Base-by-base conservation (phyloP, 768 basidiomycete genomes). In the Boletus huronensis region DNA sequence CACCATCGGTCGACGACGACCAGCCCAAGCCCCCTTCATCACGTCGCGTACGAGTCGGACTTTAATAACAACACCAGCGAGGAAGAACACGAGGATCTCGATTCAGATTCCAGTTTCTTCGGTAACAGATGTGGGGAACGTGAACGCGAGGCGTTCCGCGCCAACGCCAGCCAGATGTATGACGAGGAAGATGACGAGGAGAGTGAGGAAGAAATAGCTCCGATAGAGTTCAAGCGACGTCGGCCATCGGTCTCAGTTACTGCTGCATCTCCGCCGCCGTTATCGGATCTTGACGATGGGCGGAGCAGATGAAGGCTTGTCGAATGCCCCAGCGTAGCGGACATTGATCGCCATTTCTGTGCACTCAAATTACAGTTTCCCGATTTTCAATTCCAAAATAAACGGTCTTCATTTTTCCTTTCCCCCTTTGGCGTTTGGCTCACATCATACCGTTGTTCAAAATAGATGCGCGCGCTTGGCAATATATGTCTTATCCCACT, bases 11-110 rank as follows among this genome's bases (percentile, higher is more conserved):
- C 68, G 10, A 58, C 72, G 23, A 68, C 71, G 14, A 69, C 72
- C 23, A 77, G 76, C 57, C 70, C 71, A 38, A 70, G 70, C n/a
- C 77, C 76, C 25, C 72, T 77, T 23, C 73, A 70, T 29, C 70
- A 66, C 40, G 62, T 72, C 41, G 42, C 65, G 7, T 70, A 64
- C 14, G 72, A 70, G 25, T 70, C 68, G 23, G 69, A 69, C 38
- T 46, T 69, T 16, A 65, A 64, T 16, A 65, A 64, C 53, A 63
- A 58, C 45, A 58, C 55, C 53, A 72, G 67, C 25, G 71, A 61
- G 26, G 66, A 73, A 38, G 64, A 67, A 36, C 64, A 71, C 45
- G 71, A 71, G 14, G 62, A 64, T 35, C 60, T 63, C 26, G 73
- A 70, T 52, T 66, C 68, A 8, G 70, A 70, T 38, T 70, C 69